Evolutionary conservation across 441 rosid genomes (phyloP).

Genomic region (Adansonia madagascariensis): DNA sequence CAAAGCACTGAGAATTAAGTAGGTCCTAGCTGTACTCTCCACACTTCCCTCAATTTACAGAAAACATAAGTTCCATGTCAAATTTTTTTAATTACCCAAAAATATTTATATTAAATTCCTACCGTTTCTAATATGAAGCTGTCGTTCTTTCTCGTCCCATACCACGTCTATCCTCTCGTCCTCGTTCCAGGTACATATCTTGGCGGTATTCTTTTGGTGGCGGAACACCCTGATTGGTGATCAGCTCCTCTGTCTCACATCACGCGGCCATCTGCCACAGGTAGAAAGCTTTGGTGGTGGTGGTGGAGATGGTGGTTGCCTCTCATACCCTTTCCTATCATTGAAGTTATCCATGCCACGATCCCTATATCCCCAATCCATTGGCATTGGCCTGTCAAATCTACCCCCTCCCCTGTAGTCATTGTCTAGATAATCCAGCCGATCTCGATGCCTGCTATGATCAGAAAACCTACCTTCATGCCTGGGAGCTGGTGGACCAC

Average conservation of each 20-base stretch:
- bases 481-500: slow-evolving; percentile 57
- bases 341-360: slow-evolving; percentile 55
- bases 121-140: slow-evolving; percentile 43
- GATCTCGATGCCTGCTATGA: slow-evolving; percentile 54
- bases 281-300: slow-evolving; percentile 40
- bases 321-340: slow-evolving; percentile 65
- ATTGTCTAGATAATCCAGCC: slow-evolving; percentile 48
- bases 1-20: neutral
- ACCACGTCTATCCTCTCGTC: slow-evolving; percentile 58
- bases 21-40: slow-evolving; percentile 6
- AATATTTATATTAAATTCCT: neutral
- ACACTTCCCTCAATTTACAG: slow-evolving; percentile 20
- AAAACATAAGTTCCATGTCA: neutral
- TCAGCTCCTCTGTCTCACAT: slow-evolving; percentile 78
- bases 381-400: slow-evolving; percentile 58
- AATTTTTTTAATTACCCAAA: too few species aligned
- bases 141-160: slow-evolving; percentile 58
- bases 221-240: slow-evolving; percentile 46
- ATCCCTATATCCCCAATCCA: slow-evolving; percentile 62
- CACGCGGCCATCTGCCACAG: slow-evolving; percentile 51
- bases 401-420: slow-evolving; percentile 62
- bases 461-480: slow-evolving; percentile 68
- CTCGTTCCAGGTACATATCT: slow-evolving; percentile 43
- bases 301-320: slow-evolving; percentile 51
- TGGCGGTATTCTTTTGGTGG: slow-evolving; percentile 13